phyloP scores from a whole-genome alignment of 169 alveolate genomes.

The Plasmodium berghei region DNA sequence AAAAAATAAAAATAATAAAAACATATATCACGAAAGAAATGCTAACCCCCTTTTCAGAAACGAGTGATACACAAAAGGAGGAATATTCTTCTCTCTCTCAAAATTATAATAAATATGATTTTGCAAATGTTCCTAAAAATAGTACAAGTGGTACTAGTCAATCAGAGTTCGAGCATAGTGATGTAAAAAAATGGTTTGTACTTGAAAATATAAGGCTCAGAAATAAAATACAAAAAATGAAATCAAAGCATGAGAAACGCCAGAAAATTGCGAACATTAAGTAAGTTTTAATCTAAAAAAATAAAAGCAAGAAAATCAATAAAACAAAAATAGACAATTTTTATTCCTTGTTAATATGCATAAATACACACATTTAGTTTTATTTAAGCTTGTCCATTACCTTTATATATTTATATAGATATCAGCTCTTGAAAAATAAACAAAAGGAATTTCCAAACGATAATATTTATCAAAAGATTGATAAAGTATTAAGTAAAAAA shows the following conservation, averaged over 20 bases:
- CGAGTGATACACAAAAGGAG: no score
- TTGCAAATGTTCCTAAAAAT: no score
- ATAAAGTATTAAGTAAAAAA: conserved; percentile 11
- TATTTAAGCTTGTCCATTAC: no score
- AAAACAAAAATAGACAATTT: no score
- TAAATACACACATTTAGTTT: no score
- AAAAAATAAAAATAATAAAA: no score
- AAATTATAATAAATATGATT: no score
- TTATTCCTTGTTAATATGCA: no score
- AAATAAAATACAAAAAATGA: conserved; percentile 43
- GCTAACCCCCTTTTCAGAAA: no score
- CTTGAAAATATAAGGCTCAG: conserved; percentile 57
- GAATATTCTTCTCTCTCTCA: no score
- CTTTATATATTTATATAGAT: neutral
- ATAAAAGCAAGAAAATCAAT: no score
- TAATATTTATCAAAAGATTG: conserved; percentile 31
- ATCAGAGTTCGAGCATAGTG: neutral
- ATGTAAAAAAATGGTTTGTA: conserved; percentile 28
- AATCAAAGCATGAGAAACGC: conserved; percentile 21
- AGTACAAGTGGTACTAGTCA: neutral
- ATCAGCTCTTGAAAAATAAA: conserved; percentile 24
- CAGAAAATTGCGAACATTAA: conserved; percentile 10
- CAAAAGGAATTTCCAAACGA: conserved; percentile 12
- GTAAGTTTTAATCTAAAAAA: neutral
- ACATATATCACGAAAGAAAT: no score